Base-by-base conservation (phyloP, 2,329 filamentous ascomycete species). In the Pseudogymnoascus sp. region DNA sequence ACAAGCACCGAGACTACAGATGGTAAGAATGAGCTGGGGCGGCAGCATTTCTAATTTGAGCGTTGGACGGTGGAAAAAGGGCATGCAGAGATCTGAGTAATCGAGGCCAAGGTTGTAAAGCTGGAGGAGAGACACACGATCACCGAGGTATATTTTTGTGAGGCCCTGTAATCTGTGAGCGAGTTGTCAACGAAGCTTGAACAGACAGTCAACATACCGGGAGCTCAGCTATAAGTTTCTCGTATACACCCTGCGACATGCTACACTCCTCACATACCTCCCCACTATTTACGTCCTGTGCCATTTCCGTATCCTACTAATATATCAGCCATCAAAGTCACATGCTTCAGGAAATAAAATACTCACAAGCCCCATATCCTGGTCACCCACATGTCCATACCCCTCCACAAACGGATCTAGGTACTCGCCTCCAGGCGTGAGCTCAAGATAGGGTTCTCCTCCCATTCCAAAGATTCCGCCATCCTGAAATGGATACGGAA, bases 51-150 rank as follows among this genome's bases (percentile, higher is more conserved):
- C 56, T 9, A 65, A 10, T 2, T 62, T 60, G n/a, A 66, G 59
- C 4, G 64, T 66, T 33, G 65, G 62, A 12, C 63, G 64, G 26
- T 66, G 65, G 45, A 66, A 66, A 13, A 65, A 48, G 12, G 64
- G 63, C 59, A 66, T 59, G 57, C 64, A 65, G 13, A 65, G 39
- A 35, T 66, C 62, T 55, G 64, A 64, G 45, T 66, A 66, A 35
- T 66, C 63, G 6, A 66, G 58, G n/a, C 63, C 57, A 33, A 18
- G 38, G 10, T 59, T 39, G 37, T 28, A 59, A 15, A 59, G 33
- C 5, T 33, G 57, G n/a, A 59, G 45, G 4, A 59, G 45, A 9
- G 57, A 59, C 13, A 19, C 26, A 5, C 37, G 23, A 13, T 59
- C 57, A 18, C 57, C 57, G 19, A 59, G 19, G n/a, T 45, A 48